phyloP scores from a whole-genome alignment of 2,329 filamentous ascomycete genomes.

The Fusarium temperatum region DNA sequence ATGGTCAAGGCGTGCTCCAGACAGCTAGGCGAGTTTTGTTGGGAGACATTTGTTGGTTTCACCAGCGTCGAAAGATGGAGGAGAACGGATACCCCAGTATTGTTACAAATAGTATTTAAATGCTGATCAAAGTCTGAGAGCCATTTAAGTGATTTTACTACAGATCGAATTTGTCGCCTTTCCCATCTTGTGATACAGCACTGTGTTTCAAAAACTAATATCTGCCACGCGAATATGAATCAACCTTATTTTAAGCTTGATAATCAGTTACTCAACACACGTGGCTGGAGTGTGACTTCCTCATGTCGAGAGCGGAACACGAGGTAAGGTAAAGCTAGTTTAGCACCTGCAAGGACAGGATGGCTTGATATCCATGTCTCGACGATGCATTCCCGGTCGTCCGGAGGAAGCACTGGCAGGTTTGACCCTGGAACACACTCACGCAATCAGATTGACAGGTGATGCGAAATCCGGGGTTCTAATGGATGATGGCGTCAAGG shows the following conservation, averaged over 20 bases:
- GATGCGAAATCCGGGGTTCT: not conserved
- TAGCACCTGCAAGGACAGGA: not conserved
- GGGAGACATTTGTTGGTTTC: not conserved
- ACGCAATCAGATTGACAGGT: not conserved
- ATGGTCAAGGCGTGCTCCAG: constrained; percentile 1
- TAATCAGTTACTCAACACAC: not conserved
- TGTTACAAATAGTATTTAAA: constrained; percentile 4
- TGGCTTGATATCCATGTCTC: not conserved
- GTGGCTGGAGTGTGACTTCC: not conserved
- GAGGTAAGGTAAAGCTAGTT: not conserved
- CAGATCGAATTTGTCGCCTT: not conserved
- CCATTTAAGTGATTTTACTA: not conserved
- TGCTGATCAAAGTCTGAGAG: not conserved
- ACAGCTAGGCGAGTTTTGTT: not conserved
- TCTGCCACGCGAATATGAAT: not conserved
- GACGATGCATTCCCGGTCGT: constrained; percentile 3
- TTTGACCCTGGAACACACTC: not conserved
- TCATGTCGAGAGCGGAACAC: not conserved
- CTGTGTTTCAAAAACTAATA: not conserved
- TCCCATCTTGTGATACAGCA: not conserved
- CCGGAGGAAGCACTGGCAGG: not conserved
- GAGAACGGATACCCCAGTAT: constrained; percentile 30
- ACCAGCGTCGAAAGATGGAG: constrained; percentile 1
- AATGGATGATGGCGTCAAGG: not conserved
- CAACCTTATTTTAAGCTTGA: not conserved